Conservation (phyloP, 83 land plant genomes). For the Picea mariana region DNA sequence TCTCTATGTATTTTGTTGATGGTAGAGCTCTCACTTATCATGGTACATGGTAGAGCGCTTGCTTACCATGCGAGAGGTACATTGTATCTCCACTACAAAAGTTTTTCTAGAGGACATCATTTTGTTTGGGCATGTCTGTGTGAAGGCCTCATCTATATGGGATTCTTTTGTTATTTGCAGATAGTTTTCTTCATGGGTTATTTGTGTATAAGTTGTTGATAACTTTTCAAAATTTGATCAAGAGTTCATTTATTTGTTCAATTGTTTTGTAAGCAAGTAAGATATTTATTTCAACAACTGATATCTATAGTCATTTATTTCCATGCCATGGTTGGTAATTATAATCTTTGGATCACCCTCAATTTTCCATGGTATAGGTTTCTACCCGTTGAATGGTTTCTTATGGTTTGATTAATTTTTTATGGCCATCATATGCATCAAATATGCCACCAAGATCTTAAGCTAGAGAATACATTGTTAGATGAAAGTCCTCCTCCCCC, state of each 20-base stretch:
- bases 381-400: not conserved
- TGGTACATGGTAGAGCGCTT: too few relatives aligned
- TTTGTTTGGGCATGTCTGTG: too few relatives aligned
- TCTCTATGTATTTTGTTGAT: not conserved
- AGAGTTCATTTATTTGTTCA: not conserved
- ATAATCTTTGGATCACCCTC: not conserved
- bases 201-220: too few relatives aligned
- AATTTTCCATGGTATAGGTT: not conserved
- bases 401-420: not conserved
- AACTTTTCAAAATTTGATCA: not conserved
- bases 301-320: conserved; percentile 54
- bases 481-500: conserved; percentile 37
- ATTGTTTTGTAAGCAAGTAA: conserved; percentile 22
- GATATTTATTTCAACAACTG: conserved; percentile 56
- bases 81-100: too few relatives aligned
- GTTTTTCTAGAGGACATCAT: too few relatives aligned
- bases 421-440: conserved; percentile 22
- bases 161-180: too few relatives aligned
- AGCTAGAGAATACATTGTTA: conserved; percentile 49
- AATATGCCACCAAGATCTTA: conserved; percentile 57
- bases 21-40: not conserved
- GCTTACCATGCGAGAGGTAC: too few relatives aligned
- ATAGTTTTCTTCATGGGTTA: not conserved
- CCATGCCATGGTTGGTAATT: conserved; percentile 57
- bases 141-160: too few relatives aligned